Conservation (phyloP, 2,329 filamentous ascomycete species). For the Coniochaeta sp. region DNA sequence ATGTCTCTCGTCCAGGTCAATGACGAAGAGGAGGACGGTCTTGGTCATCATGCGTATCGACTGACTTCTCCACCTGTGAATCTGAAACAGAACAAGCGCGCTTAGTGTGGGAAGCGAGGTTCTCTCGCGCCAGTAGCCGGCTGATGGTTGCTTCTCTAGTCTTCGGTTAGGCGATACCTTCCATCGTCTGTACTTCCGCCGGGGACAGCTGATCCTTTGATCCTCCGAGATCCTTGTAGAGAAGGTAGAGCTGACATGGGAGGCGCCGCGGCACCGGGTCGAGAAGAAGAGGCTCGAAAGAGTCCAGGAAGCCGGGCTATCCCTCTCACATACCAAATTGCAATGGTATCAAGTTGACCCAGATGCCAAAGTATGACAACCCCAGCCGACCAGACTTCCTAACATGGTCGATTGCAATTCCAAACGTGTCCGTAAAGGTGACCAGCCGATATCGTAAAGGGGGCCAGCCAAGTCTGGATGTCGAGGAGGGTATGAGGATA, state of each 20-base stretch:
- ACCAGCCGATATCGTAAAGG: not conserved
- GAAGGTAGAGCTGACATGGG: not conserved
- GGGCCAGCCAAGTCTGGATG: conserved; percentile 10
- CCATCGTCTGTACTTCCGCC: not conserved
- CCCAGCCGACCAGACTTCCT: not conserved
- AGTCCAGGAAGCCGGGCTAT: not conserved
- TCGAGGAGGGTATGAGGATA: conserved; percentile 7
- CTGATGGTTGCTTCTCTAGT: not conserved
- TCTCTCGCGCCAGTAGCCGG: not conserved
- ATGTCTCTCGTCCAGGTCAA: not conserved
- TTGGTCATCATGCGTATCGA: conserved; percentile 1
- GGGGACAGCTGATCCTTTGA: not conserved
- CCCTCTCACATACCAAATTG: not conserved
- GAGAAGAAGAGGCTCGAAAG: not conserved
- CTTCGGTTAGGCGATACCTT: not conserved
- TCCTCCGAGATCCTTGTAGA: not conserved
- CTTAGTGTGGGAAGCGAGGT: not conserved
- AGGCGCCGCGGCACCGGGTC: not conserved
- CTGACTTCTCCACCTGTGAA: not conserved
- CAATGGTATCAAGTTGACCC: not conserved
- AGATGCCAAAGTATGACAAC: not conserved
- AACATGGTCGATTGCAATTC: not conserved
- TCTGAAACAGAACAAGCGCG: conserved; percentile 4
- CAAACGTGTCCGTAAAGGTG: not conserved
- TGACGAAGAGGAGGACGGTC: not conserved